A percentile compares a stretch with the other conserved stretches of the same genome.
Conservation (phyloP, 148 eudicot species). For the Rhododendron mucronatum region DNA sequence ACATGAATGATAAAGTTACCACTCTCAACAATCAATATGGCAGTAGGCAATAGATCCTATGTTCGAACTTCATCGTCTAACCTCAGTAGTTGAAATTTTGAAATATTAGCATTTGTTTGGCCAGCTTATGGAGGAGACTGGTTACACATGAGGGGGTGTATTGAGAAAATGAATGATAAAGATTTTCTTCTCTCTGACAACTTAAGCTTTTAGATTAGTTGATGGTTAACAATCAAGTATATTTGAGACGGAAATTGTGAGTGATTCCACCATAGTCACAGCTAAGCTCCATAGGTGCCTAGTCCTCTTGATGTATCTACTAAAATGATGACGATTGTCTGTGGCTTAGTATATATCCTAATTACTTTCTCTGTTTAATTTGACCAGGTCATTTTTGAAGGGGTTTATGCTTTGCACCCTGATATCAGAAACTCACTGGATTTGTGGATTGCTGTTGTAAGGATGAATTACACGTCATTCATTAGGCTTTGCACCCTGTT, state of each 20-base stretch:
- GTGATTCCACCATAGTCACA: neutral
- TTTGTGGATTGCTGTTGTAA: slow-evolving; percentile 99
- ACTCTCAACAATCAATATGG: neutral
- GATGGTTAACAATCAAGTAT: neutral
- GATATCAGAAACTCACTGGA: slow-evolving; percentile 82
- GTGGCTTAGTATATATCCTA: neutral
- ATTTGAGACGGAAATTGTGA: neutral
- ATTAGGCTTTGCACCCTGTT: neutral
- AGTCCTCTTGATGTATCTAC: neutral
- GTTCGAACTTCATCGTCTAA: neutral
- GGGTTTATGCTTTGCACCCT: slow-evolving; percentile 96
- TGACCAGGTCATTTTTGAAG: slow-evolving; percentile 89
- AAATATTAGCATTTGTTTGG: neutral
- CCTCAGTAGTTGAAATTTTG: neutral
- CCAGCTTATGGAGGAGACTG: neutral
- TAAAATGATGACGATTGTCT: neutral
- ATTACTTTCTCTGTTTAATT: slow-evolving; percentile 9
- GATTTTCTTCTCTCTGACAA: neutral
- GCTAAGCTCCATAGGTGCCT: slow-evolving; percentile 3
- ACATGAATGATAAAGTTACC: neutral
- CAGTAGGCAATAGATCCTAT: neutral
- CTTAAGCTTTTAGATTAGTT: neutral
- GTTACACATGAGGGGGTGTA: neutral
- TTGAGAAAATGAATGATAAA: neutral
- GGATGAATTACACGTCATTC: slow-evolving; percentile 21